Percentiles rank a stretch among this genome's conserved stretches.
These are phyloP conservation scores for Debaryomyces coudertii DNA, from an alignment of 1,139 yeast species.

Conservation along the genomic window DNA sequence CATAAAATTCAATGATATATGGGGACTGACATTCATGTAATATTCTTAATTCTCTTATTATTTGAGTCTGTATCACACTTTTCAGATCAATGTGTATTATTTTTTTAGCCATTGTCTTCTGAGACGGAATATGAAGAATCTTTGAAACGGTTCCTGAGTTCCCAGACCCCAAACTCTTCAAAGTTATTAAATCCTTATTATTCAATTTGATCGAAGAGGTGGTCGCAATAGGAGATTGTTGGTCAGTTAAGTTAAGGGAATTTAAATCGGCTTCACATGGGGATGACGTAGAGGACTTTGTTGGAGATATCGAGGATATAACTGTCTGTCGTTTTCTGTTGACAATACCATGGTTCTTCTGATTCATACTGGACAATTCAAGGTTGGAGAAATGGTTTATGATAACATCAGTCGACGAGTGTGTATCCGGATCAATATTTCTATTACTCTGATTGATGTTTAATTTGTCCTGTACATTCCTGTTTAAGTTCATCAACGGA, in stretches of 20 bases:
- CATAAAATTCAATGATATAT: constrained; percentile 85
- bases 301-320: constrained; percentile 49
- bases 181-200: constrained; percentile 69
- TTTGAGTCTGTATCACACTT: constrained; percentile 78
- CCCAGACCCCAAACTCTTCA: constrained; percentile 86
- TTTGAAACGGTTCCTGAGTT: constrained; percentile 92
- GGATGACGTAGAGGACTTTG: constrained; percentile 35
- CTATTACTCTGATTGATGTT: constrained; percentile 27
- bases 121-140: constrained; percentile 86
- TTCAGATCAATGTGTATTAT: constrained; percentile 86
- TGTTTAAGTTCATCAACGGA: constrained; percentile 27
- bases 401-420: constrained; percentile 27
- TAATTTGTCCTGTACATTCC: constrained; percentile 1
- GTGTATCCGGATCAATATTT: constrained; percentile 34
- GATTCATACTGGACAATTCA: constrained; percentile 20
- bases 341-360: not conserved
- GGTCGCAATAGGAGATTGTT: constrained; percentile 38
- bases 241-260: constrained; percentile 11
- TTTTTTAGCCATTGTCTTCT: constrained; percentile 88
- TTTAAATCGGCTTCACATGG: constrained; percentile 17
- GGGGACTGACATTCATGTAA: constrained; percentile 88
- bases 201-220: constrained; percentile 49
- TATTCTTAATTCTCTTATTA: constrained; percentile 83
- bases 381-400: constrained; percentile 36
- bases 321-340: constrained; percentile 45